A percentile compares a stretch with the other conserved stretches of the same genome.
These are phyloP conservation scores for Metschnikowia similis DNA, from an alignment of 805 yeast species.

Conservation along the genomic window DNA sequence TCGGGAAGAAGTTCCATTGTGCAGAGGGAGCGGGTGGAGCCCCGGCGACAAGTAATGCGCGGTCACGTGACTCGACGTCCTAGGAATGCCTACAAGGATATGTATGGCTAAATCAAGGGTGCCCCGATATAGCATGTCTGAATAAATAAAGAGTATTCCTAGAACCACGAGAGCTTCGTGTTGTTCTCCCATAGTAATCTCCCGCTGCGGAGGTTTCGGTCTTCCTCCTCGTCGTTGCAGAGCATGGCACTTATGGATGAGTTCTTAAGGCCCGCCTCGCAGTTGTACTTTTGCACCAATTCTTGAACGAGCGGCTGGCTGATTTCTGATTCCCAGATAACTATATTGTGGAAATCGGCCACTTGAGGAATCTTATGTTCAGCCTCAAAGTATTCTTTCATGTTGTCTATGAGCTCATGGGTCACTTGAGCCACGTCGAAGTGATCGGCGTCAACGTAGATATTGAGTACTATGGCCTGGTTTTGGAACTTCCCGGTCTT, in stretches of 20 bases:
- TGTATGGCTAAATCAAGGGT: too few species aligned
- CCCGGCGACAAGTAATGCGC: background rate
- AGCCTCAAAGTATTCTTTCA: conserved; percentile 17
- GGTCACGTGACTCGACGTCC: background rate
- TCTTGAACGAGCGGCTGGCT: conserved; percentile 12
- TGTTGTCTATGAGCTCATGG: conserved; percentile 9
- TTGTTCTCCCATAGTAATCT: conserved; percentile 39
- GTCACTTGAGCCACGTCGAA: conserved; percentile 16
- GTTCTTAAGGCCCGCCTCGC: conserved; percentile 27
- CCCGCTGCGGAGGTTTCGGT: conserved; percentile 21
- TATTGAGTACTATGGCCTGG: conserved; percentile 26
- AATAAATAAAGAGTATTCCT: background rate
- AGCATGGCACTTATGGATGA: conserved; percentile 34
- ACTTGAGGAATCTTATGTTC: conserved; percentile 10
- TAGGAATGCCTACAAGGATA: too few species aligned
- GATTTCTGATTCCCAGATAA: conserved; percentile 35
- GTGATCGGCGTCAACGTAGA: conserved; percentile 19
- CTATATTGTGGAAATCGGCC: conserved; percentile 18
- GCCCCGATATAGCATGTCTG: too few species aligned
- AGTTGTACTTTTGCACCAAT: conserved; percentile 14
- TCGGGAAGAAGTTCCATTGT: conserved; percentile 49
- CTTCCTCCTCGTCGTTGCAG: conserved; percentile 24
- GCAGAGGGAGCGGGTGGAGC: background rate
- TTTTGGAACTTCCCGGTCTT: conserved; percentile 16
- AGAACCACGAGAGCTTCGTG: conserved; percentile 42